phyloP scores from a whole-genome alignment of 345 rosid genomes.

The Litchi chinensis region DNA sequence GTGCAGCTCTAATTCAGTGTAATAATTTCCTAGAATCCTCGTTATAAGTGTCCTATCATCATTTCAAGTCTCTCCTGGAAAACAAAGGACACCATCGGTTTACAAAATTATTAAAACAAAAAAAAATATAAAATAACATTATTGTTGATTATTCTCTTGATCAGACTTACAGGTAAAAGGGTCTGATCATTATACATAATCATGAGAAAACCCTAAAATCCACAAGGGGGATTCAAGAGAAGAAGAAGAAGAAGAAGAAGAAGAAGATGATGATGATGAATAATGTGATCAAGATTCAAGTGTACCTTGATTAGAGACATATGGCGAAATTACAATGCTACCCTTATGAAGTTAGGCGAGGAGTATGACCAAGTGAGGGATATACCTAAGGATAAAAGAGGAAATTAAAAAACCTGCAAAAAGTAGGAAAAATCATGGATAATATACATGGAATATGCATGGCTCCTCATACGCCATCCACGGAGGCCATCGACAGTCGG shows the following conservation, averaged over 20 bases:
- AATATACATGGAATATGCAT: constrained; percentile 61
- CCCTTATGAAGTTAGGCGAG: constrained; percentile 7
- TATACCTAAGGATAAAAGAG: neutral
- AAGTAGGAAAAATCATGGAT: constrained; percentile 13
- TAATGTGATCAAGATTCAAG: neutral
- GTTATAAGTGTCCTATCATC: constrained; percentile 10
- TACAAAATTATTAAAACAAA: neutral
- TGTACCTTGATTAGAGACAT: constrained; percentile 16
- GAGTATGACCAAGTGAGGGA: neutral
- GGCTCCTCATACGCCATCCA: constrained; percentile 99
- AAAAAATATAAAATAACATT: too few relatives aligned
- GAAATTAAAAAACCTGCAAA: neutral
- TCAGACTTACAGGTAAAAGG: neutral
- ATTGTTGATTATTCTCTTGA: neutral
- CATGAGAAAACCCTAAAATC: constrained; percentile 28
- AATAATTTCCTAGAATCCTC: constrained; percentile 16
- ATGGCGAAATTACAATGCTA: constrained; percentile 33
- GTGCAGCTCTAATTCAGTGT: constrained; percentile 5
- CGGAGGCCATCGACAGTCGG: constrained; percentile 71
- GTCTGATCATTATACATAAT: neutral
- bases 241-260: neutral
- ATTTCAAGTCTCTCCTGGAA: neutral
- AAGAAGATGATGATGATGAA: neutral
- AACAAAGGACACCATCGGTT: neutral
- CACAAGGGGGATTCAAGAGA: neutral